phyloP scores from a whole-genome alignment of 257 asterid genomes.

The Primulina tabacum region DNA sequence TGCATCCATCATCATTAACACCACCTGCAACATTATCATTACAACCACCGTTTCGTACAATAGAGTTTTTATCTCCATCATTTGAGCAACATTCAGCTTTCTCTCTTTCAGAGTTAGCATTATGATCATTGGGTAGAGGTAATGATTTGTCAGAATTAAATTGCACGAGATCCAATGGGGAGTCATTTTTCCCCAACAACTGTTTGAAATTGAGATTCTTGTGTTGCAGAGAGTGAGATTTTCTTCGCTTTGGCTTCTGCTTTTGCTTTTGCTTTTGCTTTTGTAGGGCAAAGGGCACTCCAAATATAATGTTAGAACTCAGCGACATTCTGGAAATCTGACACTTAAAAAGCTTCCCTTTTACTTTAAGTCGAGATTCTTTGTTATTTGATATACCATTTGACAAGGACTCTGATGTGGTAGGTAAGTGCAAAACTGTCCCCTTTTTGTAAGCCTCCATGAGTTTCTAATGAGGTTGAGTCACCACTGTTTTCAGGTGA shows the following conservation, averaged over 20 bases:
- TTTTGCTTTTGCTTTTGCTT: conserved; percentile 49
- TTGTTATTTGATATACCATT: conserved; percentile 20
- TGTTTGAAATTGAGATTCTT: conserved; percentile 24
- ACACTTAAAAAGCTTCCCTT: conserved; percentile 33
- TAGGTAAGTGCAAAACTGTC: conserved; percentile 13
- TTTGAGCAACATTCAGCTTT: conserved; percentile 27
- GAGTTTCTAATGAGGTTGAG: conserved; percentile 25
- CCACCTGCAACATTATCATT: conserved; percentile 21
- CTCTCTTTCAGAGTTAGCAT: conserved; percentile 23
- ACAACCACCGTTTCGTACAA: conserved; percentile 21
- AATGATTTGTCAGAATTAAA: conserved; percentile 37
- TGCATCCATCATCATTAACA: conserved; percentile 32
- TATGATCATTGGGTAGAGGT: conserved; percentile 16
- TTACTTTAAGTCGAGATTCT: conserved; percentile 21
- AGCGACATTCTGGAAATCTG: conserved; percentile 35
- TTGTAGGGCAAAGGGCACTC: conserved; percentile 38
- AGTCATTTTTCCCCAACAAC: conserved; percentile 27
- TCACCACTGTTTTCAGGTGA: conserved; percentile 27
- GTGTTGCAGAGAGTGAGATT: conserved; percentile 23
- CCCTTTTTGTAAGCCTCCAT: conserved; percentile 25
- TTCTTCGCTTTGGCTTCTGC: conserved; percentile 29
- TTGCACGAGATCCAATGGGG: conserved; percentile 33
- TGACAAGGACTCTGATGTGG: conserved; percentile 16
- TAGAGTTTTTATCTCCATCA: conserved; percentile 28
- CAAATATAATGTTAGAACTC: conserved; percentile 61